phyloP scores from a whole-genome alignment of 345 rosid species.

The Hibiscus mutabilis region DNA sequence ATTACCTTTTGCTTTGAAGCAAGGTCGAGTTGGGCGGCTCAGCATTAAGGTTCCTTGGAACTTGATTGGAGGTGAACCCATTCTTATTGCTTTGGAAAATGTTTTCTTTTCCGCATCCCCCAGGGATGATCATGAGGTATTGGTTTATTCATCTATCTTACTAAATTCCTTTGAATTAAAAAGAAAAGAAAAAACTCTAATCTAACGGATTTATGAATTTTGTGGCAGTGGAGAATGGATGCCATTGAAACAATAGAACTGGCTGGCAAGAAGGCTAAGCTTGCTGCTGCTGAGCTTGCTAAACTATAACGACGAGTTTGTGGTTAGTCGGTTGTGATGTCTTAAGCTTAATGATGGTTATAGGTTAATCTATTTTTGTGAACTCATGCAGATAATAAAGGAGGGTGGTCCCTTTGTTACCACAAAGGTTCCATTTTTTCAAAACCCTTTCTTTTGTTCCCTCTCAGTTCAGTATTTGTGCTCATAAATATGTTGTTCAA shows the following conservation, averaged over 20 bases:
- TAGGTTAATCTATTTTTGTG: neutral
- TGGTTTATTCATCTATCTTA: neutral
- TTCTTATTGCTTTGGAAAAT: slow-evolving; percentile 63
- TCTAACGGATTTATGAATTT: neutral
- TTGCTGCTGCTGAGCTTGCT: slow-evolving; percentile 87
- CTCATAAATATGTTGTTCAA: neutral
- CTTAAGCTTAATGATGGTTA: neutral
- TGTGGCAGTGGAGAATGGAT: slow-evolving; percentile 63
- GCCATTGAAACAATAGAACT: slow-evolving; percentile 77
- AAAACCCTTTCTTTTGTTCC: neutral
- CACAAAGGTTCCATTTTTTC: slow-evolving; percentile 50
- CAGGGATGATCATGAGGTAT: slow-evolving; percentile 73
- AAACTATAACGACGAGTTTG: slow-evolving; percentile 66
- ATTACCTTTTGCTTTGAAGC: slow-evolving; percentile 71
- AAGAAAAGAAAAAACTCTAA: neutral
- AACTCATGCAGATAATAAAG: slow-evolving; percentile 52
- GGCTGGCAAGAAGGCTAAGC: slow-evolving; percentile 87
- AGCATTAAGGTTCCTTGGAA: slow-evolving; percentile 84
- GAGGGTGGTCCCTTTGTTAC: slow-evolving; percentile 73
- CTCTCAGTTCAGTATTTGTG: neutral
- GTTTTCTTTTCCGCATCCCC: slow-evolving; percentile 62
- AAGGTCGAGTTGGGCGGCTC: slow-evolving; percentile 71
- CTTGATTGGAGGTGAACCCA: slow-evolving; percentile 66
- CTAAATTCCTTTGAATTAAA: neutral
- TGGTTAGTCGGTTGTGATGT: slow-evolving; percentile 36